Evolutionary conservation across 2,329 filamentous ascomycete genomes (phyloP).

Genomic region (Cercospora sp.): DNA sequence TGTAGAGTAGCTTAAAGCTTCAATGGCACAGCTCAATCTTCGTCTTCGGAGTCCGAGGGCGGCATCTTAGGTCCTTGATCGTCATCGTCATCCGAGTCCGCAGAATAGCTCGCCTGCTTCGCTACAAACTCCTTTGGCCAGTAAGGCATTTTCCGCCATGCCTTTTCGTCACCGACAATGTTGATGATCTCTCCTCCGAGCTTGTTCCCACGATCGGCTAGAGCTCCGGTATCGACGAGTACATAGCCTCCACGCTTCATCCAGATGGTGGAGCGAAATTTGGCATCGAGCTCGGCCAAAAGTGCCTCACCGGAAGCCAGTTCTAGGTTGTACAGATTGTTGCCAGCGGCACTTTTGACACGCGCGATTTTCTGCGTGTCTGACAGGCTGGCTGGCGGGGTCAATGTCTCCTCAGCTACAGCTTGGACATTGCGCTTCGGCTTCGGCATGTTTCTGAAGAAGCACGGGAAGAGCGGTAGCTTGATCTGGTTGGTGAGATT

Average conservation of each 20-base stretch:
- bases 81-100: constrained; percentile 70
- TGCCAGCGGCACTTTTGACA: constrained; percentile 79
- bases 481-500: constrained; percentile 3
- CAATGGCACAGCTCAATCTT: constrained; percentile 5
- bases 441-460: constrained; percentile 59
- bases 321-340: constrained; percentile 81
- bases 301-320: constrained; percentile 66
- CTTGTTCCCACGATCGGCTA: constrained; percentile 70
- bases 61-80: constrained; percentile 50
- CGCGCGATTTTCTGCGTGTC: constrained; percentile 67
- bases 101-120: constrained; percentile 60
- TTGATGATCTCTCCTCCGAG: constrained; percentile 89
- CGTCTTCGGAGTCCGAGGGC: constrained; percentile 38
- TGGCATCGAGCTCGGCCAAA: constrained; percentile 77
- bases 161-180: constrained; percentile 85
- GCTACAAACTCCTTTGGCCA: constrained; percentile 58
- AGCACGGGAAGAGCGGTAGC: not conserved
- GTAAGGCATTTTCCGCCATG: constrained; percentile 84
- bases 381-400: constrained; percentile 56
- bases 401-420: constrained; percentile 70
- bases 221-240: constrained; percentile 69
- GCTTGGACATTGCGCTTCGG: constrained; percentile 77
- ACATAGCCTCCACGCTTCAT: constrained; percentile 88
- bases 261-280: constrained; percentile 91
- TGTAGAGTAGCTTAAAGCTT: constrained; percentile 19